Evolutionary conservation across 2,329 filamentous ascomycete species (phyloP).

Genomic region (Aspergillus phoenicis): DNA sequence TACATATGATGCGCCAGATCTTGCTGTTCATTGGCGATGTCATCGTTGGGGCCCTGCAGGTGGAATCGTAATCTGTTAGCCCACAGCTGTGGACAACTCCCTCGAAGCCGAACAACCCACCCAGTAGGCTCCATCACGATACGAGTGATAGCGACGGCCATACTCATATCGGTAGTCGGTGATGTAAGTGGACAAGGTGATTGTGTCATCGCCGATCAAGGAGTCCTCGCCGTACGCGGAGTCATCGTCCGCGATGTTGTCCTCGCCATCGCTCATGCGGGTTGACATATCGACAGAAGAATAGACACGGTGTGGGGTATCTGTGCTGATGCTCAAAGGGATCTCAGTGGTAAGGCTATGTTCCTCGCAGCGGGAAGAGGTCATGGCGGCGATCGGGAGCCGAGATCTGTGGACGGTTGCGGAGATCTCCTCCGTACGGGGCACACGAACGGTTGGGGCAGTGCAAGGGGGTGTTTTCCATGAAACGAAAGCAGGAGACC

Average conservation of each 20-base stretch:
- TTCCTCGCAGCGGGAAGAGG: conserved; percentile 7
- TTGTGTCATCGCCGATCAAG: conserved; percentile 27
- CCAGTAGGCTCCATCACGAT: conserved; percentile 33
- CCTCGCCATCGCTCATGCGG: conserved; percentile 9
- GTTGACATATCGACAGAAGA: neutral
- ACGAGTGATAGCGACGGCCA: conserved; percentile 39
- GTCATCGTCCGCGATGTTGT: conserved; percentile 17
- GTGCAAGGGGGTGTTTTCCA: neutral
- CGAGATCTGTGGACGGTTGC: conserved; percentile 9
- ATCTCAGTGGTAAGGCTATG: neutral
- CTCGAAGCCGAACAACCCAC: conserved; percentile 1
- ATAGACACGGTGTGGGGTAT: neutral
- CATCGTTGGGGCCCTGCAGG: conserved; percentile 26
- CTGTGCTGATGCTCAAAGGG: neutral
- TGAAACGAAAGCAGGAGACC: neutral
- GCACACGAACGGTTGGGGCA: neutral
- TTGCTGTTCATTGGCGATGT: conserved; percentile 25
- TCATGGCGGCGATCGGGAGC: conserved; percentile 9
- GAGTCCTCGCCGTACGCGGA: conserved; percentile 25
- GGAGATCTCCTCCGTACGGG: conserved; percentile 9
- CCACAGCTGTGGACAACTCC: neutral
- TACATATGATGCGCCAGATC: conserved; percentile 45
- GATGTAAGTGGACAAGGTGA: conserved; percentile 31
- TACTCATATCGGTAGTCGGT: conserved; percentile 34
- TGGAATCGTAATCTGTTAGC: neutral